Percentiles rank a stretch among this genome's conserved stretches.
Evolutionary conservation across 345 rosid genomes (phyloP).

Genomic region (Laguncularia racemosa): DNA sequence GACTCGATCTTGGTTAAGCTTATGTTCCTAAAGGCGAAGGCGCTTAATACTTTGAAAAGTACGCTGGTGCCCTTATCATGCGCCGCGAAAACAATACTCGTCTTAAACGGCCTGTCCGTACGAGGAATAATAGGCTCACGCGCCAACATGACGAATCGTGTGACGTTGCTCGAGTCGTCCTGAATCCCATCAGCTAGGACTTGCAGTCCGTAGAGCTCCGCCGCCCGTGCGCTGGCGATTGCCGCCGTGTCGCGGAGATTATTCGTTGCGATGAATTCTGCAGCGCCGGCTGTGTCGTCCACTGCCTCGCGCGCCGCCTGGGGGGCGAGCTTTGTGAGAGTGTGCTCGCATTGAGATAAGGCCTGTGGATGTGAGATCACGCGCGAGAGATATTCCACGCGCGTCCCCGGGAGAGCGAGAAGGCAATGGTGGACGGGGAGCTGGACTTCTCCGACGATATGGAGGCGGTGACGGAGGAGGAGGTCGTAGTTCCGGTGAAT

Average conservation of each 20-base stretch:
- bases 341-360: slow-evolving; percentile 81
- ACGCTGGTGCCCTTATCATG: slow-evolving; percentile 49
- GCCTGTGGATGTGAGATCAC: slow-evolving; percentile 98
- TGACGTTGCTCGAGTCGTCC: slow-evolving; percentile 44
- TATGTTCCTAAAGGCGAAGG: slow-evolving; percentile 46
- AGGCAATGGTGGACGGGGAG: slow-evolving; percentile 94
- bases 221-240: slow-evolving; percentile 88
- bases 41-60: slow-evolving; percentile 43
- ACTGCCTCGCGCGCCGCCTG: slow-evolving; percentile 84
- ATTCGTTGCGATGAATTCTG: slow-evolving; percentile 72
- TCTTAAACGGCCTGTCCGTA: slow-evolving; percentile 45
- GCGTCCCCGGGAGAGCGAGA: slow-evolving; percentile 81
- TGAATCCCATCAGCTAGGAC: slow-evolving; percentile 56
- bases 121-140: slow-evolving; percentile 49
- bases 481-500: slow-evolving; percentile 95
- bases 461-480: slow-evolving; percentile 94
- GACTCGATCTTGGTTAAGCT: slow-evolving; percentile 50
- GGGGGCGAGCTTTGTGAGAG: slow-evolving; percentile 71
- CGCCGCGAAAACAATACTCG: slow-evolving; percentile 46
- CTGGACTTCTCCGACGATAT: slow-evolving; percentile 96
- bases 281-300: slow-evolving; percentile 93
- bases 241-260: slow-evolving; percentile 84
- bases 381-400: slow-evolving; percentile 69
- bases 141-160: slow-evolving; percentile 48
- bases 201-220: slow-evolving; percentile 76